Base-by-base conservation (phyloP, 2,329 filamentous ascomycete species). In the Sarocladiaceae sp. region DNA sequence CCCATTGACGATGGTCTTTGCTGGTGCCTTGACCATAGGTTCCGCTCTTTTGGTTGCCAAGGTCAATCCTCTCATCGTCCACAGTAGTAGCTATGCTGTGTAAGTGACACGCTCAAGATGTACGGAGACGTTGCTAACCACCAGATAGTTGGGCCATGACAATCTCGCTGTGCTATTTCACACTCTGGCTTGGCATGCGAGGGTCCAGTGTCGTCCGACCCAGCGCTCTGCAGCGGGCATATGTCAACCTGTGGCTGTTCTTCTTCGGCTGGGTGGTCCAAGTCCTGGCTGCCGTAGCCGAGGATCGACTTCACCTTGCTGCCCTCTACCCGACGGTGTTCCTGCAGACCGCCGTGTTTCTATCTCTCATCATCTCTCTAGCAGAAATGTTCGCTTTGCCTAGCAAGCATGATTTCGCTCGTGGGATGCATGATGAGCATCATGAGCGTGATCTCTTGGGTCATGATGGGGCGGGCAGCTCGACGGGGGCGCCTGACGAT, bases 1-100 rank as follows among this genome's bases (percentile, higher is more conserved):
- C 52, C 89, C 90, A 0, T 67, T 95, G 41, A 80, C 88, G 2
- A 71, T 95, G 32, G 57, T 74, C 16, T 71, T 88, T 26, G 76
- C 90, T 1, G 78, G 76, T 1, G 81, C 73, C 1, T 67, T 85
- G n/a, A 79, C 85, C 0, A 62, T 94, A 19, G 86, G 79, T 1
- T 71, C 88, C 15, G 84, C 86, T 2, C 85, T 85, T 53, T 64
- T 97, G 43, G 56, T 39, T 33, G 78, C 78, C 29, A 94, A 93
- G 62, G 68, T 91, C 58, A 97, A 97, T 58, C 89, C 91, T 1
- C 77, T 88, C 55, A 88, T 97, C 54, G 71, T 93, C n/a, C 93
- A 96, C 66, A 90, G 88, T 64, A 94, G 85, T 55, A 76, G 82
- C 39, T 97, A 93, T 60, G 74, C 86, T 4, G 84, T 96, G 57